phyloP scores from a whole-genome alignment of 345 rosid species.

The Citrus maxima region DNA sequence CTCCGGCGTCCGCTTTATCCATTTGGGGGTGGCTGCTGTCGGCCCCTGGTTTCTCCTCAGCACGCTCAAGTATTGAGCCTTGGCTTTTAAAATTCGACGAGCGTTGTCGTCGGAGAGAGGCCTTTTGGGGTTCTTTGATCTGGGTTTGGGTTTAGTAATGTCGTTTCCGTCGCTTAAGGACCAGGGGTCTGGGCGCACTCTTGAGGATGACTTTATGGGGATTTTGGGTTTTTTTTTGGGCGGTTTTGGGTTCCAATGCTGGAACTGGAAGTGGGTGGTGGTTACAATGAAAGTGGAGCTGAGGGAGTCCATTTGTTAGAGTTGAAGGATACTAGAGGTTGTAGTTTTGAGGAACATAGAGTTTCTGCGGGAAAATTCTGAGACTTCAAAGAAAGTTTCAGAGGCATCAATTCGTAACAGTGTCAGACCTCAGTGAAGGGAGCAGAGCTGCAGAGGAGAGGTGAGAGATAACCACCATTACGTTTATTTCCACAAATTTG shows the following conservation, averaged over 20 bases:
- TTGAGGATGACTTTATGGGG: conserved; percentile 32
- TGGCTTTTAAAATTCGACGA: conserved; percentile 73
- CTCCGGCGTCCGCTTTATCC: conserved; percentile 86
- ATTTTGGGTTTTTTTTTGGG: conserved; percentile 14
- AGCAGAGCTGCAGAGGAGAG: no score
- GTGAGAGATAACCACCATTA: no score
- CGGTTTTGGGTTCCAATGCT: conserved; percentile 18
- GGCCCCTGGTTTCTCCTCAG: conserved; percentile 78
- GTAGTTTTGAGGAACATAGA: not conserved
- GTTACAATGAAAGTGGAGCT: conserved; percentile 38
- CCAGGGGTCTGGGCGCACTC: conserved; percentile 72
- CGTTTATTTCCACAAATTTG: no score
- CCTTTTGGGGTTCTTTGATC: conserved; percentile 53
- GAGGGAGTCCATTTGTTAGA: conserved; percentile 29
- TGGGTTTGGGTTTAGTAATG: conserved; percentile 62
- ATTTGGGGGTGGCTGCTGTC: conserved; percentile 64
- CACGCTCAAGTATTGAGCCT: conserved; percentile 64
- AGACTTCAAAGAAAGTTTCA: not conserved
- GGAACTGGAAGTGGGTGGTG: conserved; percentile 25
- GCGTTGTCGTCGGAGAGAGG: conserved; percentile 83
- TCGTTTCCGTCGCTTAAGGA: conserved; percentile 67
- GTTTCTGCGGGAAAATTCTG: not conserved
- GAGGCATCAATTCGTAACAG: no score
- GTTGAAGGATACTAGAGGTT: not conserved
- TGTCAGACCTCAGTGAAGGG: no score